Base-by-base conservation (phyloP, 495 filamentous ascomycete genomes). In the Staphylotrichum tortipilum region DNA sequence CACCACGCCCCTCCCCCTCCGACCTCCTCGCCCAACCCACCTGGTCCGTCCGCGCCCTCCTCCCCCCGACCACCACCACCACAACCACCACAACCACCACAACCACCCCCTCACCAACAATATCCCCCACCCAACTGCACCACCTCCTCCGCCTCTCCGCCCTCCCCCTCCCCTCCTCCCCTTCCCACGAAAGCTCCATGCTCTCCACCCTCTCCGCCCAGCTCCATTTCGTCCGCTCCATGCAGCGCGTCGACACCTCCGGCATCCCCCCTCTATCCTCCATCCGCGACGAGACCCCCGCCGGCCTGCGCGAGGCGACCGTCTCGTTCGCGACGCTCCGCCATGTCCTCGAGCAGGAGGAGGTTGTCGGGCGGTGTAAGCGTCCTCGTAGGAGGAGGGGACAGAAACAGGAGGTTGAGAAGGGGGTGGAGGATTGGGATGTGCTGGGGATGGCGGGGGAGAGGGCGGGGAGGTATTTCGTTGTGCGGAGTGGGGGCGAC, bases 71-170 rank as follows among this genome's bases (percentile, higher is more conserved):
- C 28, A 11, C 59, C 15, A 42, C 62, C 35, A 18, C 59, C 22
- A 61, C 78, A 15, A 47, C 65, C 24, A 3, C 77, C 82, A 8
- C 55, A 70, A 0, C 48, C 24, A 8, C 15, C 40, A 9, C 31
- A 8, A 57, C 73, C 0, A 42, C 59, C 31, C 15, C 58, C 19
- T 34, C 60, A 38, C 15, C 56, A 11, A 60, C 77, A 17, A 44
- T 67, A 22, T 19, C 72, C 2, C 53, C 67, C 2, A 4, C 58
- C 14, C 71, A 68, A 59, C 77, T 98, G 1, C 79, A 79, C 52
- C 92, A 96, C 67, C 83, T 99, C 10, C 83, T 94, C 34, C 85
- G 88, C 14, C 82, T 98, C 50, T 95, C 89, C 7, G 89, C 92
- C 26, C 82, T 97, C 0, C 88, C 91, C 0, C 75, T 75, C 7